Conservation (phyloP, 768 basidiomycete species). For the Auricularia auricula-judae region DNA sequence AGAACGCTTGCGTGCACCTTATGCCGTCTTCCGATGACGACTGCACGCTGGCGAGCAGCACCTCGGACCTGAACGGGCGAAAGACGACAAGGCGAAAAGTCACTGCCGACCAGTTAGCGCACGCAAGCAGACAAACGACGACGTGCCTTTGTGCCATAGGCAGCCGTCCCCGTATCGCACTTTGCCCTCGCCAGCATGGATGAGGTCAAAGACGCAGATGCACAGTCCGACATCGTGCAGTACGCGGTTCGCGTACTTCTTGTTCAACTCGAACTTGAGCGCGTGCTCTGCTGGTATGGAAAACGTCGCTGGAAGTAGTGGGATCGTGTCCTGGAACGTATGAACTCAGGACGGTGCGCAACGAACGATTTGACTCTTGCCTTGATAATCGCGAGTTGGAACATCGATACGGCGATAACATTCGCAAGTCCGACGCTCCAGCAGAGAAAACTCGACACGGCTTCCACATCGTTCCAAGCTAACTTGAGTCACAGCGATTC, state of each 20-base stretch:
- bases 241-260: conserved; percentile 89
- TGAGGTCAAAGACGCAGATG: conserved; percentile 80
- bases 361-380: conserved; percentile 8
- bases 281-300: conserved; percentile 67
- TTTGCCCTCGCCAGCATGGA: conserved; percentile 81
- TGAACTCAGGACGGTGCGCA: neutral
- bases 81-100: conserved; percentile 86
- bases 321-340: conserved; percentile 66
- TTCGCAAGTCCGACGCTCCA: conserved; percentile 2
- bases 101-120: conserved; percentile 32
- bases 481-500: too few relatives aligned
- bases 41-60: conserved; percentile 80
- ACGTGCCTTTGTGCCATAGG: conserved; percentile 83
- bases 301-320: conserved; percentile 83
- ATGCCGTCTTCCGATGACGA: conserved; percentile 80
- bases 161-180: conserved; percentile 91
- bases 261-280: conserved; percentile 78
- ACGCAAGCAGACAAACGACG: neutral
- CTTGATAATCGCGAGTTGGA: conserved; percentile 25
- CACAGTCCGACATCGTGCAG: conserved; percentile 88
- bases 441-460: too few relatives aligned
- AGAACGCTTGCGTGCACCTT: conserved; percentile 42
- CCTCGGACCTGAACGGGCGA: conserved; percentile 82
- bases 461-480: too few relatives aligned
- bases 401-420: conserved; percentile 15